phyloP scores from a whole-genome alignment of 2,329 filamentous ascomycete species.

The Aspergillus proliferans region DNA sequence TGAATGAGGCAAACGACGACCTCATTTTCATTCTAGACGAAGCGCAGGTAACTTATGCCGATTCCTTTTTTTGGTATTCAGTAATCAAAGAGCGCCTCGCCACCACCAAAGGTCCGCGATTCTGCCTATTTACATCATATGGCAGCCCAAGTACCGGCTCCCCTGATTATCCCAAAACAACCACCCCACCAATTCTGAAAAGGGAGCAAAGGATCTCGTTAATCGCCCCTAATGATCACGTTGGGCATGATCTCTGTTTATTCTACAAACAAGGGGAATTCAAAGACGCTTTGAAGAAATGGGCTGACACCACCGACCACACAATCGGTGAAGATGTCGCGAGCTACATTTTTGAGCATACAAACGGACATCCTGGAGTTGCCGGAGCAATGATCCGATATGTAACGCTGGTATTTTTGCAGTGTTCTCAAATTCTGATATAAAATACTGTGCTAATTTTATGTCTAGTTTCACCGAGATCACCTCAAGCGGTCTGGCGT shows the following conservation, averaged over 20 bases:
- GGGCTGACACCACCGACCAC: neutral
- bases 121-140: constrained; percentile 8
- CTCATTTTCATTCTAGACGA: constrained; percentile 8
- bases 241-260: neutral
- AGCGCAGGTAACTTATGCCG: constrained; percentile 5
- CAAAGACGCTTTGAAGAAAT: constrained; percentile 4
- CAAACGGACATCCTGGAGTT: constrained; percentile 7
- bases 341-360: constrained; percentile 3
- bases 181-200: constrained; percentile 1
- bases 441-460: neutral
- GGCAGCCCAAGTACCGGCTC: constrained; percentile 4
- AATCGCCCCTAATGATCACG: neutral
- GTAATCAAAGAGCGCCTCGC: constrained; percentile 4
- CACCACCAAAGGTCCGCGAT: constrained; percentile 1
- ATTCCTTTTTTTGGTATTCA: constrained; percentile 4
- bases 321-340: neutral
- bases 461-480: neutral
- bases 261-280: constrained; percentile 6
- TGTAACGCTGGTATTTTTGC: neutral
- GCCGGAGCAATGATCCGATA: neutral
- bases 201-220: constrained; percentile 5
- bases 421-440: neutral
- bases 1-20: constrained; percentile 1
- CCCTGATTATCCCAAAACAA: neutral
- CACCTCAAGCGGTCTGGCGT: neutral